These are phyloP conservation scores for Alternaria solani DNA, from an alignment of 2,329 filamentous ascomycete species.

Conservation along the genomic window DNA sequence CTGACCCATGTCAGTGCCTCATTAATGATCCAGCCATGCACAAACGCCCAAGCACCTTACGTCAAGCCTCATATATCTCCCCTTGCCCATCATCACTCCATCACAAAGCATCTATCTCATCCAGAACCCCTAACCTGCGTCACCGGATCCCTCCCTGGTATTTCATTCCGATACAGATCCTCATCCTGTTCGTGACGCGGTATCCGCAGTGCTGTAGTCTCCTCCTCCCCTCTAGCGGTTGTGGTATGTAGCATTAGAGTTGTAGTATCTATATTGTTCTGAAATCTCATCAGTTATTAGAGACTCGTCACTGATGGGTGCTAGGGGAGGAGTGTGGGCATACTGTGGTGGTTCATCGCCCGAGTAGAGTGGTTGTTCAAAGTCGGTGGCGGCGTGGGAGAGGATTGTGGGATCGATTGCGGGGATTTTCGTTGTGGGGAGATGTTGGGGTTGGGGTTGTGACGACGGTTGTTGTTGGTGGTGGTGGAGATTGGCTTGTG, in stretches of 20 bases:
- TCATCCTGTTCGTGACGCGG: slow-evolving; percentile 41
- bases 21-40: not conserved
- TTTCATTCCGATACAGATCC: slow-evolving; percentile 34
- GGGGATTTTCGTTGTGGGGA: too few relatives aligned
- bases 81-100: not conserved
- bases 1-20: not conserved
- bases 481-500: not conserved
- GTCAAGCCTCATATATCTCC: too few relatives aligned
- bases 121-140: slow-evolving; percentile 8
- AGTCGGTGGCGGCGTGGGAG: slow-evolving; percentile 40
- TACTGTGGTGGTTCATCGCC: slow-evolving; percentile 19
- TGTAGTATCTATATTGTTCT: slow-evolving; percentile 42
- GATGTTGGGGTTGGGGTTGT: not conserved
- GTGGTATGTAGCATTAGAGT: slow-evolving; percentile 31
- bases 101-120: not conserved
- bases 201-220: slow-evolving; percentile 16
- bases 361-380: slow-evolving; percentile 40
- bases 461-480: not conserved
- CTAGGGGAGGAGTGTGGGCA: not conserved
- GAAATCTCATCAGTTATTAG: slow-evolving; percentile 41
- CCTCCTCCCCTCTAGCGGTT: slow-evolving; percentile 11
- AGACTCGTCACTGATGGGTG: slow-evolving; percentile 14
- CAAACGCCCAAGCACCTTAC: not conserved
- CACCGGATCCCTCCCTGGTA: slow-evolving; percentile 34
- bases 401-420: slow-evolving; percentile 41